Evolutionary conservation across 495 filamentous ascomycete species (phyloP), one percentile per base, ranked within the genome.

Genomic region (Neurospora sp.): DNA sequence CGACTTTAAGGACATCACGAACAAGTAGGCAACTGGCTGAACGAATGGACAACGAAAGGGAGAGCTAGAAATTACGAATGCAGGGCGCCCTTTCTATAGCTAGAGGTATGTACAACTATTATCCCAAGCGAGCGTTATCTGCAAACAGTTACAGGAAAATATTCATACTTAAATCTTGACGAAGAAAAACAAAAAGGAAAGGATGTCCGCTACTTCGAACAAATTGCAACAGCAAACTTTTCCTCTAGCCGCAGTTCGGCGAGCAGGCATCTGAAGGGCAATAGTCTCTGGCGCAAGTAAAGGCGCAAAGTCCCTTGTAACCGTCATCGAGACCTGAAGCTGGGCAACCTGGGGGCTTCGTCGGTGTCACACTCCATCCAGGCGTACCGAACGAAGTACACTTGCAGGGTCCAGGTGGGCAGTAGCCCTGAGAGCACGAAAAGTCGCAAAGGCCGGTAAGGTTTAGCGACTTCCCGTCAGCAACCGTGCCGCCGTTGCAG

Each of bases 301-400:
- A 86, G 38, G 79, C 79, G 74, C 84, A 86, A 8, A 86, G 77
- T 1, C 82, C 84, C 6, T 77, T 45, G 70, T 85, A 85, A 0
- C 79, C 79, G 31, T 79, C 75, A 72, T 82, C 81, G 27, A 81
- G 75, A 2, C 78, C 77, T 1, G 74, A 41, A 4, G 80, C 71
- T 8, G 82, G 81, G 9, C 78, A 69, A 0, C 84, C 83, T n/a
- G 71, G 72, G 2, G 61, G 72, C 3, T 79, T 79, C 1, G 75
- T 79, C 1, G 69, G 72, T 1, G 78, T 78, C 9, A 78, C 79
- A 1, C 74, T 74, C 9, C 76, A 31, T 14, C 78, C 74, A 0
- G 80, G 77, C 0, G 74, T 70, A 1, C 84, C 84, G 45, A 71
- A 77, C 18, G 73, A 59, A 14, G 78, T 85, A 73, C 83, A 86